These are phyloP conservation scores for Taiozyma onychis DNA, from an alignment of 1,139 yeast species.

Conservation along the genomic window DNA sequence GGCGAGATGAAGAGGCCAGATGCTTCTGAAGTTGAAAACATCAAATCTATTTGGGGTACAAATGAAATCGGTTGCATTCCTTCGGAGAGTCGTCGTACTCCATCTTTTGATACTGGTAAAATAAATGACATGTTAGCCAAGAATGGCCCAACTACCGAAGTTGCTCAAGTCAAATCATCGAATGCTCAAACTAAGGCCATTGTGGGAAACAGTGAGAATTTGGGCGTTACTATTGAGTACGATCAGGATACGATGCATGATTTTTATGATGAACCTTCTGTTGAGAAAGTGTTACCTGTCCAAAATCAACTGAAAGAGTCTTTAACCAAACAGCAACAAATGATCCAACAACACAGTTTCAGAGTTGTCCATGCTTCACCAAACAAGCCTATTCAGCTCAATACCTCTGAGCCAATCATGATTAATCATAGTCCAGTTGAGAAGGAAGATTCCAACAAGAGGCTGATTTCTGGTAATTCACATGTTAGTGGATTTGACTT, in stretches of 20 bases:
- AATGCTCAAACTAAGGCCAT: conserved; percentile 15
- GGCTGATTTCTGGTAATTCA: conserved; percentile 33
- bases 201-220: conserved; percentile 13
- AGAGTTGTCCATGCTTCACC: conserved; percentile 1
- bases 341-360: conserved; percentile 1
- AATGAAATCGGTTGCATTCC: conserved; percentile 2
- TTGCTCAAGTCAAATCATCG: conserved; percentile 13
- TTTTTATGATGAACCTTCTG: not conserved
- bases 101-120: conserved; percentile 14
- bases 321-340: not conserved
- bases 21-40: conserved; percentile 2
- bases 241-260: conserved; percentile 14
- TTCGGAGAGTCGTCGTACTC: conserved; percentile 6
- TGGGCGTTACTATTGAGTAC: conserved; percentile 20
- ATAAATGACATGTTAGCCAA: conserved; percentile 12
- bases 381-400: conserved; percentile 17
- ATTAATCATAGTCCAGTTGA: conserved; percentile 24
- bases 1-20: not conserved
- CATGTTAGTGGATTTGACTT: conserved; percentile 34
- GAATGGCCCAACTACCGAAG: conserved; percentile 7
- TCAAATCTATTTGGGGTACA: conserved; percentile 21
- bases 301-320: not conserved
- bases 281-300: not conserved
- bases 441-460: conserved; percentile 30
- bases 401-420: conserved; percentile 27